These are phyloP conservation scores for Phytophthora pisi DNA, from an alignment of 352 stramenopile genomes.

Conservation along the genomic window DNA sequence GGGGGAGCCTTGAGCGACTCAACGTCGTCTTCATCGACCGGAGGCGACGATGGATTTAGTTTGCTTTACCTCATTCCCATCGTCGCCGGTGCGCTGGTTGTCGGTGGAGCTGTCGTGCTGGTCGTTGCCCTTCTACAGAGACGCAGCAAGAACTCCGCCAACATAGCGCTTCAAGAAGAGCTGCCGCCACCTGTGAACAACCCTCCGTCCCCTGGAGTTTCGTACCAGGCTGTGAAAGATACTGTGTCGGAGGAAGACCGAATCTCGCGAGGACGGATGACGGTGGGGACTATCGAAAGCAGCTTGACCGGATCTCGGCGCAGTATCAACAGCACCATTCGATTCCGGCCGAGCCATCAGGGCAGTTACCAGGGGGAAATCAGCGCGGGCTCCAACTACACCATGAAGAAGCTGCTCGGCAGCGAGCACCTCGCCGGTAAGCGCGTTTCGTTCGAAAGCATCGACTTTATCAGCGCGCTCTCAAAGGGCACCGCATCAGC, in stretches of 20 bases:
- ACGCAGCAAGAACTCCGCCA: not conserved
- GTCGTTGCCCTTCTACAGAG: not conserved
- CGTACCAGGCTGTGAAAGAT: not conserved
- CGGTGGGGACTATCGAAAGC: not conserved
- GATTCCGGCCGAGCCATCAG: not conserved
- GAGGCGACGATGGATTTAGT: not conserved
- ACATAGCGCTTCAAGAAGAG: not conserved
- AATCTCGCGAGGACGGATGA: not conserved
- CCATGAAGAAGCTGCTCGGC: not conserved
- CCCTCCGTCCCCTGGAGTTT: not conserved
- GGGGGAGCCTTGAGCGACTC: too few species aligned
- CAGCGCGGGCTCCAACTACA: not conserved
- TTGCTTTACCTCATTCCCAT: not conserved
- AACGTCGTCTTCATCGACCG: not conserved
- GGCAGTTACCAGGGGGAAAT: not conserved
- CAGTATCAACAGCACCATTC: not conserved
- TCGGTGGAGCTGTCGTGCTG: not conserved
- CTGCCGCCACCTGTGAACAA: not conserved
- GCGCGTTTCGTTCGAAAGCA: not conserved
- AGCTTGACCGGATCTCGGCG: not conserved
- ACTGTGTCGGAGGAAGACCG: not conserved
- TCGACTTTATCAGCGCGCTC: not conserved
- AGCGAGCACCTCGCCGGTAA: not conserved
- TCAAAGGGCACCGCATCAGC: not conserved
- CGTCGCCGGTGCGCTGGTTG: not conserved